Evolutionary conservation across 2,329 filamentous ascomycete genomes (phyloP).

Genomic region (Eutypa lata): DNA sequence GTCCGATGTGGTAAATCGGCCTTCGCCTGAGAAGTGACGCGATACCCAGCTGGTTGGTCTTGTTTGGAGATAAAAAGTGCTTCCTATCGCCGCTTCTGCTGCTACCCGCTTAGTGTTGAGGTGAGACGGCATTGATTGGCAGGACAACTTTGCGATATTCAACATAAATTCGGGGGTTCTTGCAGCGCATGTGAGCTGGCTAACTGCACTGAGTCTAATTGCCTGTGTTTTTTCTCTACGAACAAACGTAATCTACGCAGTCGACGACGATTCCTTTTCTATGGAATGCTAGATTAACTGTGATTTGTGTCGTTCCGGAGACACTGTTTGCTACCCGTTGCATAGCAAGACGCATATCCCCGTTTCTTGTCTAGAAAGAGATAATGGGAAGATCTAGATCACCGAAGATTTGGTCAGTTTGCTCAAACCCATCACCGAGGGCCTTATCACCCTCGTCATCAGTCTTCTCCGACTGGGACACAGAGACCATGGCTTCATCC

Average conservation of each 20-base stretch:
- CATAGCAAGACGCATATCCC: slow-evolving; percentile 18
- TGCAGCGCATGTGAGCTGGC: slow-evolving; percentile 16
- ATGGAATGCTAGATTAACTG: slow-evolving; percentile 18
- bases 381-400: slow-evolving; percentile 47
- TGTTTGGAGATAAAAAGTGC: slow-evolving; percentile 9
- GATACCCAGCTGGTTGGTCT: slow-evolving; percentile 6
- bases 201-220: slow-evolving; percentile 9
- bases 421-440: slow-evolving; percentile 37
- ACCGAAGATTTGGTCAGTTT: slow-evolving; percentile 42
- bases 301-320: slow-evolving; percentile 17
- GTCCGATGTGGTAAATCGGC: background rate
- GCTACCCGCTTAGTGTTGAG: slow-evolving; percentile 14
- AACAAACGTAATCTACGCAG: slow-evolving; percentile 12
- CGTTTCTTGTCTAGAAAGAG: slow-evolving; percentile 14
- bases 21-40: slow-evolving; percentile 1
- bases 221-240: background rate
- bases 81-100: slow-evolving; percentile 7
- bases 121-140: slow-evolving; percentile 12
- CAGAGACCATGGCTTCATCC: slow-evolving; percentile 44
- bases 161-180: slow-evolving; percentile 11
- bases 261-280: slow-evolving; percentile 11
- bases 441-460: slow-evolving; percentile 44
- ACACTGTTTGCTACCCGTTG: slow-evolving; percentile 21
- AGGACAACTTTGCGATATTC: slow-evolving; percentile 3
- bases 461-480: slow-evolving; percentile 42